Base-by-base conservation (phyloP, 2,329 filamentous ascomycete genomes). In the Podosphaera leucotricha region DNA sequence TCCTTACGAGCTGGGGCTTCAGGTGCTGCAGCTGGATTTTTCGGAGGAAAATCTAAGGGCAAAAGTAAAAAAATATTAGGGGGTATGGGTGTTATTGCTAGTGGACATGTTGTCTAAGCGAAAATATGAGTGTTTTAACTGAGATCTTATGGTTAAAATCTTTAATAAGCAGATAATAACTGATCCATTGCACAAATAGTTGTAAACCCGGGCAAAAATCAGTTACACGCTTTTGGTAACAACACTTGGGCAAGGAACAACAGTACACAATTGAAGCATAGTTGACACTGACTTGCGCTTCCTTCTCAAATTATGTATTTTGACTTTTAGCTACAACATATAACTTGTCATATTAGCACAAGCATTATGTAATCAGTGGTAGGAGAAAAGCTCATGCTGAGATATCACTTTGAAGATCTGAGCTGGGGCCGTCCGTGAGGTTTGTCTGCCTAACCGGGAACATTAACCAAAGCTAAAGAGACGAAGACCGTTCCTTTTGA, bases 21-120 rank as follows among this genome's bases (percentile, higher is more conserved):
- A 4, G 38, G 21, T 11, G 10, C 18, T 33, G 15, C 28, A 33
- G 8, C 28, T 3, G 28, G 28, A 13, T 7, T 33, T 33, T 33
- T 33, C 10, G 26, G 30, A 20, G 39, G 43, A n/a, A n/a, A 37
- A 38, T 21, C 16, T n/a, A 48, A 44, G 28, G 44, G 43, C 21
- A 48, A 48, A 40, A 43, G 43, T n/a, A 43, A 38, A 16, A 41
- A 43, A n/a, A n/a, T n/a, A 20, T 43, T 43, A 37, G 46, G 46
- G 21, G 38, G 38, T 13, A 33, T 33, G 18, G 41, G 28, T 36
- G 13, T 35, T 43, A 18, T 10, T 19, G 16, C 13, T 21, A 18
- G 38, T 33, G 28, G 28, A n/a, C 28, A 33, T 11, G 15, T 33
- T 11, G 28, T 33, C 13, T 33, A 33, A 33, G 3, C 28, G 11